Conservation (phyloP, 2,329 filamentous ascomycete species). For the Cladosporium cucumerinum region DNA sequence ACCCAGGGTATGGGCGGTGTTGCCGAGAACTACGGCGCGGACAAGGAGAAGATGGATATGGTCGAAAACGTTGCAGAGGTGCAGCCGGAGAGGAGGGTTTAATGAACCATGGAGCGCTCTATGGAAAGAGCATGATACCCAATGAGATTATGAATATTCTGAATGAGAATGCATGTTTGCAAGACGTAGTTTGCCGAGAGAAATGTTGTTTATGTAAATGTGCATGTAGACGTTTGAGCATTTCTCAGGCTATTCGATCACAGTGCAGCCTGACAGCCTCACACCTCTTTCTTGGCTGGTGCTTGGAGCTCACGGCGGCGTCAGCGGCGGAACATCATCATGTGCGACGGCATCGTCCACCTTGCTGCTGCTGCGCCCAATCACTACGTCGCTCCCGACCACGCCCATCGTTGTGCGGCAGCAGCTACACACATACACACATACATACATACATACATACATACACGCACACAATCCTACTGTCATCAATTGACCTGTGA, state of each 20-base stretch:
- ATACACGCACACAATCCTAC: neutral
- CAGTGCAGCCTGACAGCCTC: neutral
- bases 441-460: neutral
- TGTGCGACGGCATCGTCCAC: neutral
- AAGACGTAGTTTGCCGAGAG: neutral
- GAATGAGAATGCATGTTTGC: neutral
- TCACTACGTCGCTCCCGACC: slow-evolving; percentile 5
- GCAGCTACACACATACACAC: neutral
- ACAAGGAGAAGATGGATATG: slow-evolving; percentile 25
- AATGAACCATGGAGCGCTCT: neutral
- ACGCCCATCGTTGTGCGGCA: neutral
- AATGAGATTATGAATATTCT: neutral
- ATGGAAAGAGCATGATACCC: neutral
- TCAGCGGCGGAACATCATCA: neutral
- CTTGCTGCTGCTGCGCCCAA: neutral
- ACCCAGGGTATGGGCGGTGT: slow-evolving; percentile 25
- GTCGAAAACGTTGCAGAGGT: slow-evolving; percentile 25
- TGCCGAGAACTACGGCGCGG: slow-evolving; percentile 25
- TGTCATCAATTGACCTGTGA: slow-evolving; percentile 7
- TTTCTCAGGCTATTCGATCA: too few species aligned
- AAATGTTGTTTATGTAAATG: neutral
- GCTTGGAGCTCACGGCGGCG: neutral
- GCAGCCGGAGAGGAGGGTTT: slow-evolving; percentile 12
- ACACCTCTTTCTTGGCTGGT: neutral
- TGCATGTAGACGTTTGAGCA: neutral